Percentiles rank a stretch among this genome's conserved stretches.
Conservation (phyloP, 1,139 yeast species). For the Pichia terricola region DNA sequence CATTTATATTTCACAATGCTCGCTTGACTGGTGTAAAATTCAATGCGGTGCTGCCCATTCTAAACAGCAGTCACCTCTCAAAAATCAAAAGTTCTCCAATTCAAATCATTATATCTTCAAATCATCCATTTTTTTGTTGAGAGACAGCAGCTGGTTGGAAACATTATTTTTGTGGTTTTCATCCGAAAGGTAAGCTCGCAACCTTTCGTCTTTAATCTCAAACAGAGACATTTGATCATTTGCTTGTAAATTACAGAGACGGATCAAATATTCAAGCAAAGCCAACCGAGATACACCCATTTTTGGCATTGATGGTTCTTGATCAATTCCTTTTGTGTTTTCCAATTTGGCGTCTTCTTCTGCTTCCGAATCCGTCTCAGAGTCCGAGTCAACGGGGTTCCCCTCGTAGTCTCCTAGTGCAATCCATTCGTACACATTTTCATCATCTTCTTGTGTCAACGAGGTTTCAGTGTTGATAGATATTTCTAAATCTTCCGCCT, state of each 20-base stretch:
- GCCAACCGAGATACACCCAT: slow-evolving; percentile 28
- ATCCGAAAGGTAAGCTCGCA: slow-evolving; percentile 54
- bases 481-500: slow-evolving; percentile 1
- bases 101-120: slow-evolving; percentile 3
- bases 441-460: slow-evolving; percentile 25
- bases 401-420: slow-evolving; percentile 17
- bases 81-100: too few relatives aligned
- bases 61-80: too few relatives aligned
- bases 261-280: slow-evolving; percentile 53
- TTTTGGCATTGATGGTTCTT: background rate
- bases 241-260: slow-evolving; percentile 54
- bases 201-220: slow-evolving; percentile 56
- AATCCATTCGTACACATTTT: slow-evolving; percentile 14
- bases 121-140: slow-evolving; percentile 7
- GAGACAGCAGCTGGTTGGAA: slow-evolving; percentile 1
- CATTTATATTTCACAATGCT: too few relatives aligned
- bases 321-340: background rate
- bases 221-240: slow-evolving; percentile 49
- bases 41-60: too few relatives aligned
- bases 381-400: background rate
- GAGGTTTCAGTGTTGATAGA: slow-evolving; percentile 18
- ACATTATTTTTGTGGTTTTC: slow-evolving; percentile 28
- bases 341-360: slow-evolving; percentile 6
- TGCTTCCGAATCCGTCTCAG: slow-evolving; percentile 15
- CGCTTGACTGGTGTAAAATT: too few relatives aligned